Conservation (phyloP, 1,284 basidiomycete genomes). For the Puccinia coronata region DNA sequence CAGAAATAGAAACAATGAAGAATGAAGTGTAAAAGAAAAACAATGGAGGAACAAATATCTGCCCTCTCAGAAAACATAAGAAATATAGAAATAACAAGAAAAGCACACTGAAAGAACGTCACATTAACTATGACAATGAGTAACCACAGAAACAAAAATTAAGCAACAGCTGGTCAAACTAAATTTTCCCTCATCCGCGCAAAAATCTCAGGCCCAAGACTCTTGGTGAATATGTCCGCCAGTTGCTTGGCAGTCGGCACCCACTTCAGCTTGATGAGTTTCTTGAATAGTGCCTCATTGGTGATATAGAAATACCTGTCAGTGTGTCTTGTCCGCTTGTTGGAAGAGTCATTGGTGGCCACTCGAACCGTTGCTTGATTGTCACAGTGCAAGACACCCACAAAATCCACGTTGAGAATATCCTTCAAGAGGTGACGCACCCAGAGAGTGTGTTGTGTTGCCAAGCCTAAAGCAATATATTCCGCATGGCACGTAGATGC, state of each 20-base stretch:
- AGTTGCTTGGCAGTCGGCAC: neutral
- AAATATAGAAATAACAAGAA: too few species aligned
- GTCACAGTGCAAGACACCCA: neutral
- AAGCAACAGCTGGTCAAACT: too few species aligned
- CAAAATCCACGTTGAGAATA: neutral
- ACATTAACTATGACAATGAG: too few species aligned
- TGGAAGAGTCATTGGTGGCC: neutral
- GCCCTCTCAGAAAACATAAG: too few species aligned
- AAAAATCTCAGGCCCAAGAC: neutral
- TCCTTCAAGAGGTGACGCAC: neutral
- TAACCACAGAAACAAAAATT: too few species aligned
- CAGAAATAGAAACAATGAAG: too few species aligned
- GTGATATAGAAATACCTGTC: constrained; percentile 20
- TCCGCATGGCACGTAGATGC: constrained; percentile 10
- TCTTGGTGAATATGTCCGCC: constrained; percentile 3
- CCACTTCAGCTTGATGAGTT: neutral
- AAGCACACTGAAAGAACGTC: too few species aligned
- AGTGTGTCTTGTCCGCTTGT: constrained; percentile 16
- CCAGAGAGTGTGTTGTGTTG: neutral
- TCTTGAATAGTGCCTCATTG: constrained; percentile 10
- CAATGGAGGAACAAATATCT: too few species aligned
- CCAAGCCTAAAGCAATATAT: neutral
- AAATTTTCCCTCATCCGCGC: too few species aligned
- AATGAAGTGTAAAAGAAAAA: too few species aligned
- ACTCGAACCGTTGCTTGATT: neutral